These are phyloP conservation scores for Suhomyces bolitotheri DNA, from an alignment of 1,139 yeast species.

Conservation along the genomic window DNA sequence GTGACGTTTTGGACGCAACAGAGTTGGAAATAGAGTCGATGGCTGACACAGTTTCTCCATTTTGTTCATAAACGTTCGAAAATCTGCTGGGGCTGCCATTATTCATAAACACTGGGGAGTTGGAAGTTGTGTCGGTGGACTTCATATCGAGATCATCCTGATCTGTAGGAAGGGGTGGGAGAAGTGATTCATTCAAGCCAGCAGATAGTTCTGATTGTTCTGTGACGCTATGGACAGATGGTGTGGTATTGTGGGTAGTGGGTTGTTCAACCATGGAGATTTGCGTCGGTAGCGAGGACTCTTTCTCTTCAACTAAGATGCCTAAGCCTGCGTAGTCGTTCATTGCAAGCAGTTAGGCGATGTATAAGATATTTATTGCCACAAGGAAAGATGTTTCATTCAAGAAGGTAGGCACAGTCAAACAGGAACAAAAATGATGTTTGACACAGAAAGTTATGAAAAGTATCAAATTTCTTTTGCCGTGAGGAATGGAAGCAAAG, in stretches of 20 bases:
- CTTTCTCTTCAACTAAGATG: conserved; percentile 18
- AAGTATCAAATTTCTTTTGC: neutral
- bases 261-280: too few species aligned
- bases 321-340: conserved; percentile 20
- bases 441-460: too few species aligned
- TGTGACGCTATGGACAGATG: too few species aligned
- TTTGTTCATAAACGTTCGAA: conserved; percentile 19
- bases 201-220: too few species aligned
- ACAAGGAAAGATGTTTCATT: neutral
- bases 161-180: conserved; percentile 43
- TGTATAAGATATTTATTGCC: too few species aligned
- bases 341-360: conserved; percentile 6
- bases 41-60: neutral
- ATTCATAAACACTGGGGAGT: conserved; percentile 27
- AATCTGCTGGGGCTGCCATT: conserved; percentile 8
- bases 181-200: conserved; percentile 8
- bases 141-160: conserved; percentile 12
- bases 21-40: conserved; percentile 10
- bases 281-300: conserved; percentile 7
- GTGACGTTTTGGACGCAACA: conserved; percentile 8
- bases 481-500: neutral
- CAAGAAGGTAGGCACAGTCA: too few species aligned
- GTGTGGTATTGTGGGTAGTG: too few species aligned
- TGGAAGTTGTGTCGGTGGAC: conserved; percentile 7
- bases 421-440: neutral